These are phyloP conservation scores for Rhizopogon salebrosus DNA, from an alignment of 768 basidiomycete genomes.

Conservation along the genomic window DNA sequence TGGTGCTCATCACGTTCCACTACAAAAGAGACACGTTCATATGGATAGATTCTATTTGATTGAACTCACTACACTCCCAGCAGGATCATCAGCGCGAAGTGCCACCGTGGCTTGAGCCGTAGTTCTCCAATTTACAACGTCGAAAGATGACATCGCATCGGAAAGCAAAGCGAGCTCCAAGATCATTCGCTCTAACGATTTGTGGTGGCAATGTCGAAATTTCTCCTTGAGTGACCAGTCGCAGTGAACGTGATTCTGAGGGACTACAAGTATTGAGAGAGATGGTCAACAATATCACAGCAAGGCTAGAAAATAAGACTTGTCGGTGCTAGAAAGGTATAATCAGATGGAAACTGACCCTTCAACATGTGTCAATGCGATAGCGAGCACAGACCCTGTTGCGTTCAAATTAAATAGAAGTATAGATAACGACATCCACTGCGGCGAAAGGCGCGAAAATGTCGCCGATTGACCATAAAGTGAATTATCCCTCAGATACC, in stretches of 20 bases:
- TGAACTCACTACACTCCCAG: constrained; percentile 28
- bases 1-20: constrained; percentile 38
- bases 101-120: constrained; percentile 16
- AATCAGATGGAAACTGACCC: constrained; percentile 7
- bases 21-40: constrained; percentile 6
- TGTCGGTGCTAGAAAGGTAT: neutral
- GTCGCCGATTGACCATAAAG: constrained; percentile 13
- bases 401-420: neutral
- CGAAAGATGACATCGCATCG: constrained; percentile 25
- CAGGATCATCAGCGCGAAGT: constrained; percentile 16
- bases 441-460: neutral
- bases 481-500: constrained; percentile 2
- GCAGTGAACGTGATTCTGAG: neutral
- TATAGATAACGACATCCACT: neutral
- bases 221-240: constrained; percentile 7
- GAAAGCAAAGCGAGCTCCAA: constrained; percentile 26
- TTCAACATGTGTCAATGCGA: constrained; percentile 8
- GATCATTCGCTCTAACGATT: constrained; percentile 31
- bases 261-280: neutral
- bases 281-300: neutral
- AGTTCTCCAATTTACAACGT: constrained; percentile 35
- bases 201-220: constrained; percentile 12
- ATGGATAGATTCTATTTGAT: neutral
- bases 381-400: constrained; percentile 9
- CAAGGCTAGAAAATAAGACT: neutral